These are phyloP conservation scores for Davidsoniella eucalypti DNA, from an alignment of 2,329 filamentous ascomycete genomes.

Conservation along the genomic window DNA sequence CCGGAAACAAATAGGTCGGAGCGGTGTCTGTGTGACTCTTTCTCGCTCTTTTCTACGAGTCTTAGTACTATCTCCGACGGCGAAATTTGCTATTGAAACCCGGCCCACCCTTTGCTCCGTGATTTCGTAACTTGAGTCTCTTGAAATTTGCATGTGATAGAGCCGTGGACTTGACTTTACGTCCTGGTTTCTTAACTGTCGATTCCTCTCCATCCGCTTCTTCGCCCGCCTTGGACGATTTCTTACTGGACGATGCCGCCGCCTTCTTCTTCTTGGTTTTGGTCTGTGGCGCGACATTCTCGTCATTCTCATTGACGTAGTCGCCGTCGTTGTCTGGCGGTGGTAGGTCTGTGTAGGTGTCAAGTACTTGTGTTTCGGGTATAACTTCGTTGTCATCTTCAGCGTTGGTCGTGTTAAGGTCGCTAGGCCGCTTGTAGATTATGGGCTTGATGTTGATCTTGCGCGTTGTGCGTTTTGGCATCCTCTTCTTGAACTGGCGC, in stretches of 20 bases:
- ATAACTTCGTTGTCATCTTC: constrained; percentile 24
- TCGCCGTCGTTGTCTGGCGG: constrained; percentile 17
- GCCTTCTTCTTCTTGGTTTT: constrained; percentile 17
- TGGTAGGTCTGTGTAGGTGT: neutral
- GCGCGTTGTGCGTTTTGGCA: constrained; percentile 62
- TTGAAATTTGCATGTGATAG: constrained; percentile 51
- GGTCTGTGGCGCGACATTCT: neutral
- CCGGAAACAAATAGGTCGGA: no score
- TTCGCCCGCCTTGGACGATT: neutral
- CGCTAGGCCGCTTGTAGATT: constrained; percentile 29
- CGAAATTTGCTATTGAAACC: constrained; percentile 42
- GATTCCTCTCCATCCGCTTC: constrained; percentile 18
- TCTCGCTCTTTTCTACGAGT: no score
- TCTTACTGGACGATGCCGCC: neutral
- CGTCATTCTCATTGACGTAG: constrained; percentile 18
- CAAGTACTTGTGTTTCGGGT: constrained; percentile 22
- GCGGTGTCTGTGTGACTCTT: neutral
- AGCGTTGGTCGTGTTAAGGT: constrained; percentile 17
- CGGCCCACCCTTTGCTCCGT: constrained; percentile 44
- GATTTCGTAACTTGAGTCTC: constrained; percentile 44
- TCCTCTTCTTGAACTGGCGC: constrained; percentile 65
- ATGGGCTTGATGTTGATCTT: constrained; percentile 46
- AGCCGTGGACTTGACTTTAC: constrained; percentile 40
- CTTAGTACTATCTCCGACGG: constrained; percentile 23
- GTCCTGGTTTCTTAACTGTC: constrained; percentile 28